These are phyloP conservation scores for Ganoderma lucidum DNA, from an alignment of 1,284 basidiomycete species.

Conservation along the genomic window DNA sequence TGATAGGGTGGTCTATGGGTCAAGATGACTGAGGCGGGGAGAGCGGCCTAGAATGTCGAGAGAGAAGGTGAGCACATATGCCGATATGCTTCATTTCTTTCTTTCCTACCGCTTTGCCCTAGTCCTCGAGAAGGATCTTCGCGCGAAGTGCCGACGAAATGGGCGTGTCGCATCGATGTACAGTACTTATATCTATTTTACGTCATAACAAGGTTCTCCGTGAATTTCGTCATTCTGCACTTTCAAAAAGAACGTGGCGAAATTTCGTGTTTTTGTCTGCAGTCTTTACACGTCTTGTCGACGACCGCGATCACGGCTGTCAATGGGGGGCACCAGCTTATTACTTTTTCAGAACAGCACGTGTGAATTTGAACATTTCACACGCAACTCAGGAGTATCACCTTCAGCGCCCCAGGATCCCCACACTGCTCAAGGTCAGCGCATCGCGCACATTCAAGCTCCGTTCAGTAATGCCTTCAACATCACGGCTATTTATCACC, in stretches of 20 bases:
- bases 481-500: not conserved
- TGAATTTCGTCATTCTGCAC: not conserved
- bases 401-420: not conserved
- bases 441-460: not conserved
- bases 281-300: not conserved
- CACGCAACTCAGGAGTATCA: not conserved
- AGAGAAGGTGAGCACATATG: constrained; percentile 31
- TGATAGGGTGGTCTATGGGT: constrained; percentile 40
- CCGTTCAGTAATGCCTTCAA: not conserved
- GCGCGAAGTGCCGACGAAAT: not conserved
- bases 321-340: not conserved
- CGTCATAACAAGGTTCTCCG: not conserved
- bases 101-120: not conserved
- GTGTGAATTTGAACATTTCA: not conserved
- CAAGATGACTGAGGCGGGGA: constrained; percentile 36
- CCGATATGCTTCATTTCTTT: not conserved
- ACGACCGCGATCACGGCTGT: not conserved
- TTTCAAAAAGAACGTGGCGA: not conserved
- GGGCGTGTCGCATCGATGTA: not conserved
- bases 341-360: not conserved
- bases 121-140: not conserved
- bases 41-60: constrained; percentile 16
- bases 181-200: not conserved
- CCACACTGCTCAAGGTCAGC: not conserved
- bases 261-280: not conserved